Evolutionary conservation across 2,329 filamentous ascomycete genomes (phyloP).

Genomic region (Escovopsis sp.): DNA sequence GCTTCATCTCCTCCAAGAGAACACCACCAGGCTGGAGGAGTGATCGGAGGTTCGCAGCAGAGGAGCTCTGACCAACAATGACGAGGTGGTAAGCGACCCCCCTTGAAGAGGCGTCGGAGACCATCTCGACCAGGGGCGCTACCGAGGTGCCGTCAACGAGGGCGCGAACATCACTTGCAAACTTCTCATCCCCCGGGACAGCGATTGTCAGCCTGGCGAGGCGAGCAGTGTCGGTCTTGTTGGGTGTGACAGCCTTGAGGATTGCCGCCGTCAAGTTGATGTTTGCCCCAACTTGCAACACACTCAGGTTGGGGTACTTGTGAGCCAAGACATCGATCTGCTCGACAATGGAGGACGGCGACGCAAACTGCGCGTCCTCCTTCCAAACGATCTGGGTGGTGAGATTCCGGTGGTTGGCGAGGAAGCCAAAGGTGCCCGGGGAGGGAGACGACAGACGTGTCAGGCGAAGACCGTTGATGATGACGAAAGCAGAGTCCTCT

Average conservation of each 20-base stretch:
- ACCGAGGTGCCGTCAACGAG: constrained; percentile 7
- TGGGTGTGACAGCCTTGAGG: constrained; percentile 13
- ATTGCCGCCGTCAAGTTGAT: constrained; percentile 9
- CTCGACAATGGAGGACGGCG: constrained; percentile 9
- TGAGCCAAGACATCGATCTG: constrained; percentile 22
- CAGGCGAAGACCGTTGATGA: constrained; percentile 31
- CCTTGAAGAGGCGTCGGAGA: constrained; percentile 9
- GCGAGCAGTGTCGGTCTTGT: constrained; percentile 13
- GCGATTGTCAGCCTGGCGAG: constrained; percentile 21
- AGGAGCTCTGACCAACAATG: constrained; percentile 10
- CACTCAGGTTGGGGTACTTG: constrained; percentile 22
- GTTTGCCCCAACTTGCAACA: constrained; percentile 25
- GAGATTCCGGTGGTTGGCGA: constrained; percentile 34
- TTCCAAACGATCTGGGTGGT: constrained; percentile 35
- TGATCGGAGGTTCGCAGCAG: constrained; percentile 7
- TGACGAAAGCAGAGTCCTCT: constrained; percentile 21
- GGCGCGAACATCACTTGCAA: constrained; percentile 1
- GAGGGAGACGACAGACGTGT: constrained; percentile 19
- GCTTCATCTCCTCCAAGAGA: constrained; percentile 10
- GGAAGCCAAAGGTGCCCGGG: constrained; percentile 19
- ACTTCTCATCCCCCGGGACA: constrained; percentile 4
- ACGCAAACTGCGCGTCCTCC: constrained; percentile 18
- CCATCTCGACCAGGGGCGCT: constrained; percentile 16
- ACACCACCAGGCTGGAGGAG: constrained; percentile 16
- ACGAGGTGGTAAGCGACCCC: constrained; percentile 20